These are phyloP conservation scores for Chaetomium sp. DNA, from an alignment of 2,329 filamentous ascomycete species.

Conservation along the genomic window DNA sequence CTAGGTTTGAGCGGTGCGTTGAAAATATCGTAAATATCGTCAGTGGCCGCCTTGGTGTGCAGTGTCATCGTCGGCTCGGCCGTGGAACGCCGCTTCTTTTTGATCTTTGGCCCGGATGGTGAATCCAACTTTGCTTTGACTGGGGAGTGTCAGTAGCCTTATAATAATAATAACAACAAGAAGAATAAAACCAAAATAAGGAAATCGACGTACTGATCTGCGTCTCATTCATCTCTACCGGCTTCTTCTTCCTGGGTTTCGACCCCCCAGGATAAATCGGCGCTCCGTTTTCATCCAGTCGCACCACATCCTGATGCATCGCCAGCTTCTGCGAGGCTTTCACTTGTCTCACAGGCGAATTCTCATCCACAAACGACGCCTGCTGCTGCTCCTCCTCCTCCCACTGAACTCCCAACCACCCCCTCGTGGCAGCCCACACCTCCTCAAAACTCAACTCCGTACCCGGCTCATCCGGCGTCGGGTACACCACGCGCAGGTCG, in stretches of 20 bases:
- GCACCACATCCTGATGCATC: constrained; percentile 39
- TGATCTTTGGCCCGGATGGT: constrained; percentile 75
- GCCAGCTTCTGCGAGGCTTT: constrained; percentile 33
- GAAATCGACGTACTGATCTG: constrained; percentile 68
- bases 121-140: constrained; percentile 93
- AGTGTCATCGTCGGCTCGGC: constrained; percentile 96
- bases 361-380: constrained; percentile 24
- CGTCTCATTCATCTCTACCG: constrained; percentile 82
- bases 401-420: constrained; percentile 58
- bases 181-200: not conserved
- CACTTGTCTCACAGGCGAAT: constrained; percentile 25
- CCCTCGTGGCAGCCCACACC: constrained; percentile 69
- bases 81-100: constrained; percentile 55
- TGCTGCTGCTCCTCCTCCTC: constrained; percentile 32
- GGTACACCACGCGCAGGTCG: constrained; percentile 79
- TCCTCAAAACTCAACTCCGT: constrained; percentile 89
- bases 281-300: constrained; percentile 55
- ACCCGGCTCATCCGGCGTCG: constrained; percentile 61
- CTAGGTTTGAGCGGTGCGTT: constrained; percentile 64
- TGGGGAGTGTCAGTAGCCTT: constrained; percentile 29
- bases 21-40: constrained; percentile 97
- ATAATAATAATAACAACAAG: constrained; percentile 23
- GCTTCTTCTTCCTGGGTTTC: constrained; percentile 62
- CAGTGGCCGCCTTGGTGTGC: constrained; percentile 88
- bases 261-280: constrained; percentile 34